Evolutionary conservation across 176 grass and related monocot genomes (phyloP).

Genomic region (Juncus inflexus): DNA sequence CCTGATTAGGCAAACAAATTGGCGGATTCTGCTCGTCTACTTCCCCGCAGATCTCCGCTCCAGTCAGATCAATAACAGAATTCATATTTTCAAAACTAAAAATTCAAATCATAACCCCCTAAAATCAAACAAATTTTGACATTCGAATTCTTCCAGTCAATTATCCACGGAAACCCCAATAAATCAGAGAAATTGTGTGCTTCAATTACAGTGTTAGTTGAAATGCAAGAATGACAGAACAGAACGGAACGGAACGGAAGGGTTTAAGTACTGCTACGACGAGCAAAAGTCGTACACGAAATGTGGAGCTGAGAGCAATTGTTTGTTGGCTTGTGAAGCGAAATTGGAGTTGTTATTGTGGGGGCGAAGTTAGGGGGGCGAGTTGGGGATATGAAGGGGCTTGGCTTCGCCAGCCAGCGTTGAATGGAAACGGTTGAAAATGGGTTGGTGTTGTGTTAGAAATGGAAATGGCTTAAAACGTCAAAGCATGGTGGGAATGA

Average conservation of each 20-base stretch:
- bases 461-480: too few relatives aligned
- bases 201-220: neutral
- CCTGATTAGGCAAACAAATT: conserved; percentile 72
- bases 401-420: too few relatives aligned
- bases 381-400: too few relatives aligned
- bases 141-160: neutral
- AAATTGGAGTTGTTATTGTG: too few relatives aligned
- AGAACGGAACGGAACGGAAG: too few relatives aligned
- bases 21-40: conserved; percentile 51
- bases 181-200: neutral
- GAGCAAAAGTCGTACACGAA: neutral
- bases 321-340: neutral
- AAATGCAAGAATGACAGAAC: conserved; percentile 1
- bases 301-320: neutral
- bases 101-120: neutral
- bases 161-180: conserved; percentile 8
- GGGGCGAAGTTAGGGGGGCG: too few relatives aligned
- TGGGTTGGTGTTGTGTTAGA: too few relatives aligned
- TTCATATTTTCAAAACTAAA: neutral
- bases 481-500: too few relatives aligned
- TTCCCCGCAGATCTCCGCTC: conserved; percentile 68
- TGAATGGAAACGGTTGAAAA: too few relatives aligned
- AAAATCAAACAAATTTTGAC: neutral
- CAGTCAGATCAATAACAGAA: conserved; percentile 48
- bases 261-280: conserved; percentile 5